phyloP scores from a whole-genome alignment of 2,329 filamentous ascomycete genomes.

The Cladosporium sp. region DNA sequence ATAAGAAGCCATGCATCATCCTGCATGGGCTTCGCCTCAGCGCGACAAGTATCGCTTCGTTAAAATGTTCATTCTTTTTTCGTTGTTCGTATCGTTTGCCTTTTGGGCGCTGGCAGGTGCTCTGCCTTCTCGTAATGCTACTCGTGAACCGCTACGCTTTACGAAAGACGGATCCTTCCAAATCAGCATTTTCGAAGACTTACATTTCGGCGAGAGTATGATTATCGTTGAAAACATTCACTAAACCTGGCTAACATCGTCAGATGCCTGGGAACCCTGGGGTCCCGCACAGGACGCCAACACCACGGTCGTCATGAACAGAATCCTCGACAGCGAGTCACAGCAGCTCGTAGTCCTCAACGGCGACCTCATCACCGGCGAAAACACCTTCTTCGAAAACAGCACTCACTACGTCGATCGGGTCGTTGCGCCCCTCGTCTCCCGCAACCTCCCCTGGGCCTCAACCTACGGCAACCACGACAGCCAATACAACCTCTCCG shows the following conservation, averaged over 20 bases:
- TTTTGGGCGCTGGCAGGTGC: background rate
- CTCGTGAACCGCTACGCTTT: conserved; percentile 21
- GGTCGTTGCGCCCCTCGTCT: conserved; percentile 53
- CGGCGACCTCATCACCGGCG: conserved; percentile 65
- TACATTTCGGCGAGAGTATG: conserved; percentile 60
- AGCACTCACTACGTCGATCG: conserved; percentile 53
- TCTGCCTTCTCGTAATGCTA: background rate
- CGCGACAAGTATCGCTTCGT: conserved; percentile 2
- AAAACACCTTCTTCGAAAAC: conserved; percentile 53
- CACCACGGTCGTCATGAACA: conserved; percentile 51
- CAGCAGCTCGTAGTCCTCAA: conserved; percentile 62
- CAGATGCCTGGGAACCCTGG: conserved; percentile 31
- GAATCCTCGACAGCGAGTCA: conserved; percentile 51
- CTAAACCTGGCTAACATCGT: background rate
- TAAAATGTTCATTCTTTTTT: background rate
- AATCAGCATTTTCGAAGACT: conserved; percentile 58
- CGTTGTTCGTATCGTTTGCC: background rate
- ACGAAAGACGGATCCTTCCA: conserved; percentile 37
- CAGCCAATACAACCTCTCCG: conserved; percentile 52
- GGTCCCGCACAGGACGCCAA: conserved; percentile 51
- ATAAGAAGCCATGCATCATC: background rate
- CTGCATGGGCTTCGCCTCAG: background rate
- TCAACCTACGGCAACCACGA: conserved; percentile 70
- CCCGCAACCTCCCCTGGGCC: conserved; percentile 54
- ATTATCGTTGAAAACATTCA: background rate